Evolutionary conservation across 805 yeast species (phyloP).

Genomic region (Saturnispora diversa): DNA sequence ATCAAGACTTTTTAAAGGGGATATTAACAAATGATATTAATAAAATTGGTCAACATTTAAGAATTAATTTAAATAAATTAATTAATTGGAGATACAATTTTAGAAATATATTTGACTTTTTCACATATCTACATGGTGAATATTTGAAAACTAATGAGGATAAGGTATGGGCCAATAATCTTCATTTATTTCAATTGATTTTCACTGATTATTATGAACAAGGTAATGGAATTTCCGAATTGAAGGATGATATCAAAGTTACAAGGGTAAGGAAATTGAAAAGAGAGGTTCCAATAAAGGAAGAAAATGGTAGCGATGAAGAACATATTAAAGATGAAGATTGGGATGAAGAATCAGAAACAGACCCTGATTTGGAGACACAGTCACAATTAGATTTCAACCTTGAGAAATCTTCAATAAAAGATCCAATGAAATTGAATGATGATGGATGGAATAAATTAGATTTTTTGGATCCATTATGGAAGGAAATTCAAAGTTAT

Average conservation of each 20-base stretch:
- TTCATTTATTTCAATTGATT: constrained; percentile 24
- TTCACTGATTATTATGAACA: constrained; percentile 19
- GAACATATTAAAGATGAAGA: no score
- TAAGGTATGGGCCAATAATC: constrained; percentile 25
- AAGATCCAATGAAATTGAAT: background rate
- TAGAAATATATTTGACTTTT: constrained; percentile 24
- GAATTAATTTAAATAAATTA: constrained; percentile 23
- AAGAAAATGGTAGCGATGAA: no score
- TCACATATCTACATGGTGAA: constrained; percentile 24
- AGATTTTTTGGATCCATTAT: constrained; percentile 21
- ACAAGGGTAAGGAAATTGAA: no score
- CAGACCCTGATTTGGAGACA: background rate
- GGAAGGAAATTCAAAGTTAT: constrained; percentile 13
- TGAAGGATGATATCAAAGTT: constrained; percentile 7
- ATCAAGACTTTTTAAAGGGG: constrained; percentile 19
- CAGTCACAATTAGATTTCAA: background rate
- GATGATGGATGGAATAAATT: constrained; percentile 9
- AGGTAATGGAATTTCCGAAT: background rate
- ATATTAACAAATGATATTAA: constrained; percentile 19
- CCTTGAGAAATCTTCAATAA: background rate
- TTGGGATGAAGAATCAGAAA: background rate
- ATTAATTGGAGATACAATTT: constrained; percentile 27
- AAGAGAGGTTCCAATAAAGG: no score
- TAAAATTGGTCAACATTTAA: constrained; percentile 18
- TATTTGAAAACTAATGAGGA: constrained; percentile 16